Evolutionary conservation across 1,139 yeast genomes (phyloP).

Genomic region (Pichia sp.): DNA sequence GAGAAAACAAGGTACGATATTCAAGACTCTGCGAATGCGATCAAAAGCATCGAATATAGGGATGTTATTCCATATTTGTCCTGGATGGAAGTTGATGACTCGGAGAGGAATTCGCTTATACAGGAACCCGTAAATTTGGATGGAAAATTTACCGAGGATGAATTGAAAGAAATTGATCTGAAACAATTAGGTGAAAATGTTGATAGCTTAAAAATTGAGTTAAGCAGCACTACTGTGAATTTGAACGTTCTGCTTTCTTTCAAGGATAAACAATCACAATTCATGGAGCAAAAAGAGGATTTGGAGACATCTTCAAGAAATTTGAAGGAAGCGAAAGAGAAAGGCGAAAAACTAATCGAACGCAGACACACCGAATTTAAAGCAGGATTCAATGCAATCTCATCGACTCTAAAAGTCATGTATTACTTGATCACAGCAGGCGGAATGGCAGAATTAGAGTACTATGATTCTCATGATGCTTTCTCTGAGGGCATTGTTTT

Average conservation of each 20-base stretch:
- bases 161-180: constrained; percentile 48
- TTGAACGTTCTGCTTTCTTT: constrained; percentile 76
- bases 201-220: constrained; percentile 50
- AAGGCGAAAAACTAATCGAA: constrained; percentile 67
- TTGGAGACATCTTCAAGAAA: constrained; percentile 57
- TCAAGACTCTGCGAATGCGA: constrained; percentile 5
- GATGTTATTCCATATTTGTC: constrained; percentile 48
- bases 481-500: constrained; percentile 94
- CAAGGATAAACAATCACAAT: constrained; percentile 63
- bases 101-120: constrained; percentile 17
- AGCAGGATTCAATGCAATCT: constrained; percentile 85
- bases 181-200: constrained; percentile 52
- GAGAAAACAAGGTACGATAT: constrained; percentile 8
- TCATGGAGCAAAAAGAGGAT: constrained; percentile 56
- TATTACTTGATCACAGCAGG: constrained; percentile 99
- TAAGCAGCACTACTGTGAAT: constrained; percentile 62
- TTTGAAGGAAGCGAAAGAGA: constrained; percentile 62
- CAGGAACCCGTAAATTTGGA: constrained; percentile 17
- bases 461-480: constrained; percentile 96
- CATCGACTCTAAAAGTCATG: constrained; percentile 90
- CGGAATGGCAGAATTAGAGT: constrained; percentile 95
- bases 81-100: constrained; percentile 42
- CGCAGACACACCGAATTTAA: constrained; percentile 83
- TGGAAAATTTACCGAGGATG: constrained; percentile 36
- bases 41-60: constrained; percentile 35